phyloP scores from a whole-genome alignment of 345 rosid genomes.

The Psidium friedrichsthalianum region DNA sequence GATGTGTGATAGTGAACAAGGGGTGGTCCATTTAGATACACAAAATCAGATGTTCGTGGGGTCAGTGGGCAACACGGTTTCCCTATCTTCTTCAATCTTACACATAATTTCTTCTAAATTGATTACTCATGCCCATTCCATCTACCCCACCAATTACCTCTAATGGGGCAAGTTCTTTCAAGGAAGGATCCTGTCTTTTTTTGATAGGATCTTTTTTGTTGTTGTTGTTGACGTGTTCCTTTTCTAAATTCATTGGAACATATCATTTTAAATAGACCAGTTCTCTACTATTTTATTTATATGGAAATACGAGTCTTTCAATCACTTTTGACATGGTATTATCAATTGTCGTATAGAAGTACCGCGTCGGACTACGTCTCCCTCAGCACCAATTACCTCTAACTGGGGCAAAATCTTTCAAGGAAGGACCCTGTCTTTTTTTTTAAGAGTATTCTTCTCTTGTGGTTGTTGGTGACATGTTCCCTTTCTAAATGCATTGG shows the following conservation, averaged over 20 bases:
- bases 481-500: neutral
- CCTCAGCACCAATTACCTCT: neutral
- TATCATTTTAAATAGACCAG: neutral
- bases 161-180: neutral
- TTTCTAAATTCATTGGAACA: neutral
- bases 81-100: slow-evolving; percentile 15
- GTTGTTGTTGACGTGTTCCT: neutral
- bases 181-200: neutral
- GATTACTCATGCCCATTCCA: neutral
- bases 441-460: neutral
- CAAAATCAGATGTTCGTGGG: neutral
- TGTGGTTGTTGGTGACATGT: neutral
- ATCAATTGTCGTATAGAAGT: no score
- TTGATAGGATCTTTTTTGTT: neutral
- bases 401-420: neutral
- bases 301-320: neutral
- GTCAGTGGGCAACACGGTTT: slow-evolving; percentile 3
- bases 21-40: slow-evolving; percentile 5
- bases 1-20: slow-evolving; percentile 2
- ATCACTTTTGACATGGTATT: no score
- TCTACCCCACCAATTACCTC: neutral
- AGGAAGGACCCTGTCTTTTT: neutral
- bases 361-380: neutral
- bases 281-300: neutral
- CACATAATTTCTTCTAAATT: neutral